Conservation (phyloP, 176 grass and related monocot genomes). For the Oryza coarctata region DNA sequence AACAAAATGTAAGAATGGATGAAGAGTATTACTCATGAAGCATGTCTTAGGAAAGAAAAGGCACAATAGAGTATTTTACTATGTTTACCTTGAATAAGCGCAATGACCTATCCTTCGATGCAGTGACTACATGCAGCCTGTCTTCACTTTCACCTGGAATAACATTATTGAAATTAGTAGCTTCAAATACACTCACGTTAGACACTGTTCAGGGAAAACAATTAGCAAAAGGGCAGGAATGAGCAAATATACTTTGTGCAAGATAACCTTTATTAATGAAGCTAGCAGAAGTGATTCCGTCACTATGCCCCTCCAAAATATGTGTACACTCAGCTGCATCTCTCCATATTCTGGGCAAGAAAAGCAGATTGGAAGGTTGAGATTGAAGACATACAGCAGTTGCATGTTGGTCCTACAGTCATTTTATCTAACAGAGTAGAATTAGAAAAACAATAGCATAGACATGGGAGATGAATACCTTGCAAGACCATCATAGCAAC, state of each 20-base stretch:
- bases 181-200: neutral
- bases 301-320: conserved; percentile 74
- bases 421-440: neutral
- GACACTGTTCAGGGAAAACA: neutral
- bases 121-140: conserved; percentile 65
- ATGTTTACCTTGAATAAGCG: conserved; percentile 78
- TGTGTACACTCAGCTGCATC: conserved; percentile 59
- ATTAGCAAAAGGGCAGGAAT: conserved; percentile 8
- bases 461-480: conserved; percentile 52
- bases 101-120: conserved; percentile 87
- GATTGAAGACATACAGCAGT: neutral
- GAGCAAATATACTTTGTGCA: conserved; percentile 13
- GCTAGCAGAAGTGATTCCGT: conserved; percentile 62
- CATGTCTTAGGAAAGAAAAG: neutral
- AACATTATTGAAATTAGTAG: conserved; percentile 34
- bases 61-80: neutral
- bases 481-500: conserved; percentile 79
- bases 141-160: conserved; percentile 55
- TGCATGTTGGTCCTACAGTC: neutral
- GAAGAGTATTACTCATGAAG: conserved; percentile 14
- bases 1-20: conserved; percentile 32
- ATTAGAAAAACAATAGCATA: neutral
- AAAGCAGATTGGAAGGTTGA: neutral
- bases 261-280: conserved; percentile 67
- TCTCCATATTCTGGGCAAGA: conserved; percentile 80